phyloP scores from a whole-genome alignment of 1,284 basidiomycete genomes.

The Trametes sp. region DNA sequence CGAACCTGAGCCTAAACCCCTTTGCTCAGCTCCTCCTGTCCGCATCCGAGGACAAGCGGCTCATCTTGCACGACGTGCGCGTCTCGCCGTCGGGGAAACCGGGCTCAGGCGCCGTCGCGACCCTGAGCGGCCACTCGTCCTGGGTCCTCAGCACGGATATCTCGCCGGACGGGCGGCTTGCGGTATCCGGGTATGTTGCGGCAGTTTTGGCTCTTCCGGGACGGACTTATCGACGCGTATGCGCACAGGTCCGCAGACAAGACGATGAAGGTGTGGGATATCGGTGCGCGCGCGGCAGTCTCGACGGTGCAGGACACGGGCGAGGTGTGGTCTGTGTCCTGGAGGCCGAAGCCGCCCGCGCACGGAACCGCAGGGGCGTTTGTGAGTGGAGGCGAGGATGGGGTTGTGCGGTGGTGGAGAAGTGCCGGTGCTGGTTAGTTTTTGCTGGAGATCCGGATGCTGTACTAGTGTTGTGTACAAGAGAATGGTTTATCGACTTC shows the following conservation, averaged over 20 bases:
- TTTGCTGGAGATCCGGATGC: no score
- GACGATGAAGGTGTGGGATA: conserved; percentile 89
- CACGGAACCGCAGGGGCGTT: conserved; percentile 70
- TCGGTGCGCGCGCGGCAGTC: conserved; percentile 78
- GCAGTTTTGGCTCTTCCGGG: conserved; percentile 11
- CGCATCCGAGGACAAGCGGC: conserved; percentile 88
- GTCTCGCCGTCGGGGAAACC: conserved; percentile 59
- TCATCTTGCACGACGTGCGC: conserved; percentile 87
- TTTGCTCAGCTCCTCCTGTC: conserved; percentile 74
- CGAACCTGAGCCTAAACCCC: neutral
- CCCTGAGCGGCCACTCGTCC: conserved; percentile 83
- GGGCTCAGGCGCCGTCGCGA: conserved; percentile 80
- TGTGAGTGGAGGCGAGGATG: conserved; percentile 84
- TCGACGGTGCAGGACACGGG: conserved; percentile 80
- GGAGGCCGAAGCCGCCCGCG: conserved; percentile 72
- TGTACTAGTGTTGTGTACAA: neutral
- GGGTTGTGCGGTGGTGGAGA: conserved; percentile 79
- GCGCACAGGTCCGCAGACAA: conserved; percentile 78
- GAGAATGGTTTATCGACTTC: no score
- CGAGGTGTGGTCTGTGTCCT: conserved; percentile 87
- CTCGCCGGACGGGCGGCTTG: conserved; percentile 79
- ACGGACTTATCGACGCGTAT: neutral
- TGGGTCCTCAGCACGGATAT: conserved; percentile 87
- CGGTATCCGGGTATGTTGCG: conserved; percentile 74
- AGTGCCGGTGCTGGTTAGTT: conserved; percentile 60